These are phyloP conservation scores for Globisporangium barbulae DNA, from an alignment of 352 stramenopile genomes.

Conservation along the genomic window DNA sequence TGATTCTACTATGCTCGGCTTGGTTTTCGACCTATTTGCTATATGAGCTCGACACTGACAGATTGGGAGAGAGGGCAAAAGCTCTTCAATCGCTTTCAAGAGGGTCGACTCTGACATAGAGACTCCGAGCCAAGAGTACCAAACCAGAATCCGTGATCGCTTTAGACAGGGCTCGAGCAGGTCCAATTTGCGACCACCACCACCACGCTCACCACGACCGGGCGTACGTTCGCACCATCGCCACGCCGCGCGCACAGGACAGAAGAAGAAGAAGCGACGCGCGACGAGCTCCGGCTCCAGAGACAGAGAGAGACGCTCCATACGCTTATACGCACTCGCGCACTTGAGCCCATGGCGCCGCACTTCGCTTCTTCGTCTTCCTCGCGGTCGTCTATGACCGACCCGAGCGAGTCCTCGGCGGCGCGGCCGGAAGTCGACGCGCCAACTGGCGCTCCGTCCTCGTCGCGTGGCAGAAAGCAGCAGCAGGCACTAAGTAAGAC, in stretches of 20 bases:
- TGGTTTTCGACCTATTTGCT: too few species aligned
- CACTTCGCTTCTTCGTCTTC: slow-evolving; percentile 17
- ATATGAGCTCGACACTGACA: too few species aligned
- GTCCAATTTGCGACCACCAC: not conserved
- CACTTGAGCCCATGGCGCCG: slow-evolving; percentile 11
- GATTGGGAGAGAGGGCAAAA: not conserved
- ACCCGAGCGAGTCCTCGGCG: slow-evolving; percentile 7
- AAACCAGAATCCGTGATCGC: not conserved
- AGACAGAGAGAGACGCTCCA: not conserved
- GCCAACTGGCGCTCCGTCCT: not conserved
- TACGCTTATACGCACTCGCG: not conserved
- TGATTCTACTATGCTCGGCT: too few species aligned
- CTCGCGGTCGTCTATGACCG: slow-evolving; percentile 9
- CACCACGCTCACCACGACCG: not conserved
- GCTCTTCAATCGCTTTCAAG: not conserved
- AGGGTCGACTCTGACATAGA: not conserved
- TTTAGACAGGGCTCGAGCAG: not conserved
- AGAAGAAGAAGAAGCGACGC: not conserved
- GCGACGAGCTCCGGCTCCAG: not conserved
- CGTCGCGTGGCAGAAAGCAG: not conserved
- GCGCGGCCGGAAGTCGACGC: not conserved
- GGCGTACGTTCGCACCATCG: not conserved
- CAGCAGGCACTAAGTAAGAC: slow-evolving; percentile 1
- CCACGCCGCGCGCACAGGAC: not conserved
- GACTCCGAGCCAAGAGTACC: not conserved